phyloP scores from a whole-genome alignment of 106 monocot genomes.

The Hemerocallis citrina region DNA sequence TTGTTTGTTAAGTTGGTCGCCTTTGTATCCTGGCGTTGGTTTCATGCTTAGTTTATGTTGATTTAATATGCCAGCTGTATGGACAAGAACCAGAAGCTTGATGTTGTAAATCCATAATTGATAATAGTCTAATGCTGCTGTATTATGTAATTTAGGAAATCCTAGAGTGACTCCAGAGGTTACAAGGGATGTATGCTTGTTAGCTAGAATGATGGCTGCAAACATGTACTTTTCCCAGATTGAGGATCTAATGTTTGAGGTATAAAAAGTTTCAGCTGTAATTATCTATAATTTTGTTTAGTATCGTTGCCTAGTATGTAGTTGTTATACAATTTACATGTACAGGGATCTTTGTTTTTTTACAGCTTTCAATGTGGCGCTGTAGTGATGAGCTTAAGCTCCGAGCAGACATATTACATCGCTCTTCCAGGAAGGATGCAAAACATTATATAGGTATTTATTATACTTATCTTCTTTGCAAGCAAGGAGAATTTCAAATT shows the following conservation, averaged over 20 bases:
- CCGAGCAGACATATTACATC: constrained; percentile 17
- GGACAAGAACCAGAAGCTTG: too few relatives aligned
- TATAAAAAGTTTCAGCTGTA: constrained; percentile 10
- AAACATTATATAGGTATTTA: constrained; percentile 27
- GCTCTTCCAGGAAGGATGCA: constrained; percentile 22
- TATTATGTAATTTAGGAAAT: constrained; percentile 41
- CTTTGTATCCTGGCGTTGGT: too few relatives aligned
- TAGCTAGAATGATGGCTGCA: constrained; percentile 91
- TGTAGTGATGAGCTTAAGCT: constrained; percentile 19
- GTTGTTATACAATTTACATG: background rate
- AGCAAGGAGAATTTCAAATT: too few relatives aligned
- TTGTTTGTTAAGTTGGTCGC: background rate
- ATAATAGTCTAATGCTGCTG: constrained; percentile 2
- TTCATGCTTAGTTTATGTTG: background rate
- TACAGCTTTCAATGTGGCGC: constrained; percentile 28
- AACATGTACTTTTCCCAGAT: constrained; percentile 85
- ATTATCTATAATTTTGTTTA: background rate
- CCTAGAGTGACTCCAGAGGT: constrained; percentile 91
- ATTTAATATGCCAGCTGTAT: background rate
- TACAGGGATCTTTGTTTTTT: background rate
- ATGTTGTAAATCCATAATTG: background rate
- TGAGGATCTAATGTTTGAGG: constrained; percentile 93
- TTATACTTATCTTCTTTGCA: background rate
- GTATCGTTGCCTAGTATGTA: background rate
- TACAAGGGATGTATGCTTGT: constrained; percentile 82